Evolutionary conservation across 805 yeast genomes (phyloP), one percentile per base, ranked within the genome.

Genomic region (Candida tibetensis): DNA sequence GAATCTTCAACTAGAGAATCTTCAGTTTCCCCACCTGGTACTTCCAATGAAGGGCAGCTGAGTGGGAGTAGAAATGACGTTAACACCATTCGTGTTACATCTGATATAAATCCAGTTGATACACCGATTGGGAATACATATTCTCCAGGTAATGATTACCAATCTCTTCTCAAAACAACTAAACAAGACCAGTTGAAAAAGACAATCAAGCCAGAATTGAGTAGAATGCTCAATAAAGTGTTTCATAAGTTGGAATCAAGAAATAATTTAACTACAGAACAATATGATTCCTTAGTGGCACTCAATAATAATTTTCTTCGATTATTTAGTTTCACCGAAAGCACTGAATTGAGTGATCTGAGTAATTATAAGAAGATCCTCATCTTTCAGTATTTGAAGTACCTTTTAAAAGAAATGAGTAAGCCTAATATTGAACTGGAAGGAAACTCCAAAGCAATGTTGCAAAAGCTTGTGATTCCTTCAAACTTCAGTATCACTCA

Each of bases 371-470:
- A 51, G 26, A 64, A 62, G 39, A 43, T 66, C 2, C 34, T 69
- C n/a, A 41, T 63, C 9, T 66, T 63, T 36, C 73, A 66, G 41
- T 65, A 61, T 38, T 47, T 69, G 37, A 66, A 68, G 46, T 66
- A 66, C 34, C 45, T 69, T 7, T 42, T 69, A 30, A 65, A 64
- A 40, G 74, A 69, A 33, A 38, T 69, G 17, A 38, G 53, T 17
- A 64, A 63, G 28, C 33, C 33, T 13, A 40, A 29, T 18, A 10
- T 10, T 7, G 25, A 21, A 10, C 10, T 21, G 25, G 25, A 21
- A 7, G 25, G 25, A 7, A 38, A 32, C 31, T 34, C 49, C 8
- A 41, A 49, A 34, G 28, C 40, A 12, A 44, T 51, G 23, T 47
- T 67, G n/a, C 66, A 55, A 41, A 57, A 54, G 38, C 48, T 60